Percentiles rank a stretch among this genome's conserved stretches.
phyloP scores from a whole-genome alignment of 345 rosid genomes.

The Sonneratia caseolaris region DNA sequence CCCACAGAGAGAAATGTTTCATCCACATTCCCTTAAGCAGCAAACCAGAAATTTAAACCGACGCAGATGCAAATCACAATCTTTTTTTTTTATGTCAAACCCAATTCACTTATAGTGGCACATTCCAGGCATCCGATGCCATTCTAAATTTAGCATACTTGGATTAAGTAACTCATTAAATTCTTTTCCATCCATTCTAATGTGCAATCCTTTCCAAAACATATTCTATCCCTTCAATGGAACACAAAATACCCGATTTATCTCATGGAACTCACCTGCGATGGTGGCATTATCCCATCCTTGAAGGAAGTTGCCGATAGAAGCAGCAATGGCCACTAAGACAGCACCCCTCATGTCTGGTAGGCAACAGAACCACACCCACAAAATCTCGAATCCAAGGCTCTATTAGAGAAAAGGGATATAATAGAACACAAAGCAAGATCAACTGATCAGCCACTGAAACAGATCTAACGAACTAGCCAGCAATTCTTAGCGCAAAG shows the following conservation, averaged over 20 bases:
- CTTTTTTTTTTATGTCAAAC: not conserved
- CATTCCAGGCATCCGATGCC: not conserved
- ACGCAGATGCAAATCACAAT: not conserved
- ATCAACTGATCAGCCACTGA: not conserved
- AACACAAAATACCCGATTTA: not conserved
- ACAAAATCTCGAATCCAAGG: not conserved
- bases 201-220: not conserved
- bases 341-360: slow-evolving; percentile 69
- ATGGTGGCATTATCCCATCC: slow-evolving; percentile 99
- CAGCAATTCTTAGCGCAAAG: not conserved
- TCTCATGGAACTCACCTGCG: slow-evolving; percentile 48
- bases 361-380: not conserved
- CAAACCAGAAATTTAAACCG: slow-evolving; percentile 1
- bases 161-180: not conserved
- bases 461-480: slow-evolving; percentile 1
- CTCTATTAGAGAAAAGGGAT: slow-evolving; percentile 8
- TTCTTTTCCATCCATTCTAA: not conserved
- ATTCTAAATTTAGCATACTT: not conserved
- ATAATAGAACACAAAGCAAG: not conserved
- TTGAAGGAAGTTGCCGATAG: slow-evolving; percentile 90
- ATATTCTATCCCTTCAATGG: not conserved
- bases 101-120: not conserved
- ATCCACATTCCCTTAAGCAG: slow-evolving; percentile 8
- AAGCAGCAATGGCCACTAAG: slow-evolving; percentile 81
- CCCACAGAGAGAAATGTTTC: not conserved